Evolutionary conservation across 768 basidiomycete species (phyloP).

Genomic region (Lactarius vividus): DNA sequence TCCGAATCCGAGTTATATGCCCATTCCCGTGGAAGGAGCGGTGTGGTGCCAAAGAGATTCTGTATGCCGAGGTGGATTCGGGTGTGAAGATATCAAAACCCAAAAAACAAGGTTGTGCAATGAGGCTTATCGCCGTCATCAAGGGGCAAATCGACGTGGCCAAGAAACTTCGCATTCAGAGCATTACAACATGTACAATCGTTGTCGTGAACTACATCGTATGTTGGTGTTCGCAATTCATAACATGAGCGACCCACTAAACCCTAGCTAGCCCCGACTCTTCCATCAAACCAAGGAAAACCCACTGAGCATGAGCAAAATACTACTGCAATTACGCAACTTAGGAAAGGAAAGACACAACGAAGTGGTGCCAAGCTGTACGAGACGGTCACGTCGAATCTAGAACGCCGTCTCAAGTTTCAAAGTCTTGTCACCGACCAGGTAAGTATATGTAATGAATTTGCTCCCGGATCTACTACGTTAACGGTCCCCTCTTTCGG

Average conservation of each 20-base stretch:
- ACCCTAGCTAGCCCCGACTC: not conserved
- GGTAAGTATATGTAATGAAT: not conserved
- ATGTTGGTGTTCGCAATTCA: not conserved
- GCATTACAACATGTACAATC: not conserved
- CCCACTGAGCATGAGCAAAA: not conserved
- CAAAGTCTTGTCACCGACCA: conserved; percentile 7
- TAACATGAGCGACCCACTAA: not conserved
- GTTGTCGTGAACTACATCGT: not conserved
- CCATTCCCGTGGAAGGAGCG: too few species aligned
- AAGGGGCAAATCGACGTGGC: not conserved
- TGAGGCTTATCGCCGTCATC: not conserved
- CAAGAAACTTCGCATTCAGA: not conserved
- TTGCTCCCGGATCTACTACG: not conserved
- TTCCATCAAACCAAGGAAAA: not conserved
- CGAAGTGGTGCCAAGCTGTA: not conserved
- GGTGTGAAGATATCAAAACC: too few species aligned
- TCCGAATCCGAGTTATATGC: too few species aligned
- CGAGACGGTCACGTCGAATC: not conserved
- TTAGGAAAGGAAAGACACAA: not conserved
- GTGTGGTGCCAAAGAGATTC: too few species aligned
- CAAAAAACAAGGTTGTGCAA: too few species aligned
- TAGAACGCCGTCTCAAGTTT: not conserved
- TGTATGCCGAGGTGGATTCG: too few species aligned
- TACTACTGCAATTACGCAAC: not conserved
- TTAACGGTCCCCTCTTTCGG: not conserved